Base-by-base conservation (phyloP, 2,329 filamentous ascomycete genomes). In the Pseudogymnoascus sp. region DNA sequence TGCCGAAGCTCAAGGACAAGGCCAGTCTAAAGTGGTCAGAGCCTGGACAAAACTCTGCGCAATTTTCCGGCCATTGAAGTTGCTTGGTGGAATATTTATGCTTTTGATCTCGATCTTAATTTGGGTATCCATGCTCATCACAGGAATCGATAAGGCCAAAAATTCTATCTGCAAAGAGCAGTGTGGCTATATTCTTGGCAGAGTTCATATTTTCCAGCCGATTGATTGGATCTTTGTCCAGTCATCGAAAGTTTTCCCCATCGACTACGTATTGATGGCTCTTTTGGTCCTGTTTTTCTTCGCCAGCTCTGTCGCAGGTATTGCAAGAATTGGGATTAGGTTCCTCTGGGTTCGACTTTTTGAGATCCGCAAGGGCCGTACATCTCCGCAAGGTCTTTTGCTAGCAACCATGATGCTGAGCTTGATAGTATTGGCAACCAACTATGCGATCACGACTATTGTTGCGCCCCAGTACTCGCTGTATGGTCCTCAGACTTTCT, bases 291-390 rank as follows among this genome's bases (percentile, higher is more conserved):
- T 98, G 1, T 85, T 97, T 69, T 87, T 99, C 74, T 98, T 99
- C 78, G 87, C 84, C 76, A 89, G 90, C 71, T 93, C 92, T 8
- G 88, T 99, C 61, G 85, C 91, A 1, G 95, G 95, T 14, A 86
- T 98, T 61, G 90, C 92, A 3, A 84, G 86, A 1, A 84, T 97
- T 64, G 95, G 95, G 53, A 96, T 99, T 70, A 90, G 95, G 68
- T 96, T 99, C 81, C 84, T 99, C 61, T 99, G 95, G 95, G 82
- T 99, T 69, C 89, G 85, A 64, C 86, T 99, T 71, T 98, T 98
- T 82, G 87, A 89, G 74, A 93, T 99, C 70, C 86, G 91, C 70
- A 91, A 89, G 72, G 91, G 92, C 28, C 87, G 93, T 69, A 98
- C 93, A 0, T 89, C 90, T 0, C 95, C 95, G 0, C 95, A 98